Evolutionary conservation across 1,284 basidiomycete genomes (phyloP), one percentile per base, ranked within the genome.

Genomic region (Ganoderma leucocontextum): DNA sequence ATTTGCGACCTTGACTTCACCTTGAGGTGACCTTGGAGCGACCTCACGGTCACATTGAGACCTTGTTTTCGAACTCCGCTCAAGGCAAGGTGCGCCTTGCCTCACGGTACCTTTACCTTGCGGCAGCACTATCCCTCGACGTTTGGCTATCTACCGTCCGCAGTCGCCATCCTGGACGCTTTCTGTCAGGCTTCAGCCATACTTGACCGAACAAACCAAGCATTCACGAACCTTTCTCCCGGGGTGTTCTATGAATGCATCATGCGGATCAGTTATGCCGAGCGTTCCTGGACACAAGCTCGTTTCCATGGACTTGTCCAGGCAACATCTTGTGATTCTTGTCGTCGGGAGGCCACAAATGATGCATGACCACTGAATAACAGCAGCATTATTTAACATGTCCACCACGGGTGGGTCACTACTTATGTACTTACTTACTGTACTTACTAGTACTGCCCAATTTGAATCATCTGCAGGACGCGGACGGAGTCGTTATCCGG

Each of bases 221-320:
- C 22, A 49, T 9, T 13, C 10, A 25, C 52, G 5, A 35, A 19
- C 29, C 52, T 19, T 33, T 33, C 6, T 35, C 29, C 33, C 29
- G 7, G 17, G 1, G 29, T 15, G 4, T 35, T 33, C 29, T 35
- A 17, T 33, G 25, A 35, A 35, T 55, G 52, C 33, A 55, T 55
- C 52, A 55, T 9, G 52, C 52, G 52, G 52, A 55, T 55, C 52
- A 35, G 22, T 33, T 55, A 55, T 15, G 15, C 52, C 25, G 29
- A 19, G 29, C 19, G 69, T 67, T 65, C 69, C 69, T 70, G 69
- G 69, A 55, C 69, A 62, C 68, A 62, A 55, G 68, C 63, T 70
- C 66, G 65, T 41, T 61, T 70, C 52, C 52, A 55, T 63, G 52
- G 47, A 13, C 49, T 29, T 13, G 9, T 52, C 22, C 33, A 19